phyloP scores from a whole-genome alignment of 371 early-diverging fungal genomes.

The Actinomortierella wolfii region DNA sequence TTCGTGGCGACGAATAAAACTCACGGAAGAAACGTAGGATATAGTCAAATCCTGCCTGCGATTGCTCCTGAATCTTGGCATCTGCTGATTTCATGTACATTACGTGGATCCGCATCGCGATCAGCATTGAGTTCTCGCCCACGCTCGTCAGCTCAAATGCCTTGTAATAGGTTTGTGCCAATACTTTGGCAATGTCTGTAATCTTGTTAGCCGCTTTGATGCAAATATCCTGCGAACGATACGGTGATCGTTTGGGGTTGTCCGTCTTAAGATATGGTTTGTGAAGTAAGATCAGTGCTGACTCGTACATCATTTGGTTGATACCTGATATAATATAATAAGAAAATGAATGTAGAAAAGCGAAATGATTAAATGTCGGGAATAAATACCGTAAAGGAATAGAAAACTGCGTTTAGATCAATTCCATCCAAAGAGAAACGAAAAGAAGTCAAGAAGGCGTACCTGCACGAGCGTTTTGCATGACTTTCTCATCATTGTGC shows the following conservation, averaged over 20 bases:
- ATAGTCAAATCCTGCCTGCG: slow-evolving; percentile 26
- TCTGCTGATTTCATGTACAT: slow-evolving; percentile 32
- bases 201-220: slow-evolving; percentile 43
- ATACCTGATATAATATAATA: slow-evolving; percentile 17
- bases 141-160: slow-evolving; percentile 20
- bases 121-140: slow-evolving; percentile 30
- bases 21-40: slow-evolving; percentile 34
- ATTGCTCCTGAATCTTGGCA: slow-evolving; percentile 19
- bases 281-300: slow-evolving; percentile 32
- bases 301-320: slow-evolving; percentile 43
- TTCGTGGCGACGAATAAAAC: slow-evolving; percentile 27
- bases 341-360: neutral
- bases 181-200: slow-evolving; percentile 36
- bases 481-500: slow-evolving; percentile 17
- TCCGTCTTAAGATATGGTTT: slow-evolving; percentile 37
- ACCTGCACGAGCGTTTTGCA: slow-evolving; percentile 39
- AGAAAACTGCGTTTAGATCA: too few relatives aligned
- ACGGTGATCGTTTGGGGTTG: slow-evolving; percentile 31
- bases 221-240: slow-evolving; percentile 44
- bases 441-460: neutral
- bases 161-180: slow-evolving; percentile 22
- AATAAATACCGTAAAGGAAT: neutral
- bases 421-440: neutral
- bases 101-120: slow-evolving; percentile 42
- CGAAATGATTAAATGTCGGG: neutral